Evolutionary conservation across 2,329 filamentous ascomycete species (phyloP), one percentile per base, ranked within the genome.

Genomic region (Fusarium neocosmosporiellum): DNA sequence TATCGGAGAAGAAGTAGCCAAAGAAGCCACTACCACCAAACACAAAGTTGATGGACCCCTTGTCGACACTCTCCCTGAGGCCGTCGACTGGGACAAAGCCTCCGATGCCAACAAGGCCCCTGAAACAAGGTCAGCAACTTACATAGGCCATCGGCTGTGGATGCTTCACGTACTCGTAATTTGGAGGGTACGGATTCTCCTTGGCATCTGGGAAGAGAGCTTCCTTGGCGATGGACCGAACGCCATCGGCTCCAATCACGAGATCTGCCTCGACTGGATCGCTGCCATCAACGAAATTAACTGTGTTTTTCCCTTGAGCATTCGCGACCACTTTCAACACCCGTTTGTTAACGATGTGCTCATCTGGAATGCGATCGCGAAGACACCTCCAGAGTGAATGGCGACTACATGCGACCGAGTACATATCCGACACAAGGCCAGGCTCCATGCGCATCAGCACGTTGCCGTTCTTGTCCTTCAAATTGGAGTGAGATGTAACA

Each of bases 161-260:
- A 33, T 11, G 8, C 14, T 20, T 36, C 14, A 67, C 75, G 61
- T 57, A 77, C 77, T 78, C 76, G 11, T 77, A 78, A 11, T 66
- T 72, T 7, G 74, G 69, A 3, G 74, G 73, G 41, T 73, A 77
- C 22, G 58, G 69, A 24, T 74, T 75, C 10, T 76, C 62, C 13
- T 67, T 29, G 1, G 60, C 62, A 18, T 73, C 76, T 9, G 74
- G 69, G 29, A 78, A 77, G 10, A 78, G 46, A 18, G 76, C 74
- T 3, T 41, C 59, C 53, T 74, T 78, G 9, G 66, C 62, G 9
- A 53, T 63, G 43, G 74, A 74, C 10, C 66, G 69, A 6, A 78
- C 54, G 4, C 77, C 77, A 36, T 78, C 77, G 1, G 77, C 77
- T 3, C 77, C 77, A 37, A 78, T 72, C 9, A 78, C 67, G 11